Conservation (phyloP, 2,329 filamentous ascomycete genomes). For the Microcyclospora pomicola region DNA sequence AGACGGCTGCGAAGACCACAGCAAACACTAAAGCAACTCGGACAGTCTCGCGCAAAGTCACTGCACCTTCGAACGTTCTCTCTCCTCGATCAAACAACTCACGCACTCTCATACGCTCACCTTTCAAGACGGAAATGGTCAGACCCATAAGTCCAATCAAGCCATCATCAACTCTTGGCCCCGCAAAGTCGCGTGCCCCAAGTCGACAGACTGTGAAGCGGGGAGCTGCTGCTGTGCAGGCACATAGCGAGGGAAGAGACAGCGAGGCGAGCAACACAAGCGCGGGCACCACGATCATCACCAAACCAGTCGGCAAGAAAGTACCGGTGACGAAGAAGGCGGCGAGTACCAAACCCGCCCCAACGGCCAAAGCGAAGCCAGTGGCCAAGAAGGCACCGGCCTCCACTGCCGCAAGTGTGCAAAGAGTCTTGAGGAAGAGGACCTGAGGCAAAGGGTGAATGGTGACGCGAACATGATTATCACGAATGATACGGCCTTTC, state of each 20-base stretch:
- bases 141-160: conserved; percentile 44
- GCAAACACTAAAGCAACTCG: conserved; percentile 21
- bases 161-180: conserved; percentile 20
- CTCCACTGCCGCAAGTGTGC: conserved; percentile 27
- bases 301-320: conserved; percentile 24
- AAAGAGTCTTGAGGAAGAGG: conserved; percentile 26
- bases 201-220: conserved; percentile 41
- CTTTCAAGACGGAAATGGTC: conserved; percentile 34
- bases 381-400: conserved; percentile 13
- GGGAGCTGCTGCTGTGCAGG: conserved; percentile 22
- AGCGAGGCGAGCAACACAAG: conserved; percentile 51
- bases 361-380: conserved; percentile 2
- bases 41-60: conserved; percentile 20
- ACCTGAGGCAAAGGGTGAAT: background rate
- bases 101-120: conserved; percentile 48
- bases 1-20: conserved; percentile 16
- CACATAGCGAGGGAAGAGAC: conserved; percentile 13
- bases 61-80: conserved; percentile 43
- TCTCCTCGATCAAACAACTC: conserved; percentile 77
- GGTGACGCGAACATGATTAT: background rate
- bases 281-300: conserved; percentile 46
- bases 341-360: conserved; percentile 3
- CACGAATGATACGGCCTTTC: background rate
- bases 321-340: conserved; percentile 23
- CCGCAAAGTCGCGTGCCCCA: conserved; percentile 44